Base-by-base conservation (phyloP, 441 rosid genomes). In the Raphanus hybrid region DNA sequence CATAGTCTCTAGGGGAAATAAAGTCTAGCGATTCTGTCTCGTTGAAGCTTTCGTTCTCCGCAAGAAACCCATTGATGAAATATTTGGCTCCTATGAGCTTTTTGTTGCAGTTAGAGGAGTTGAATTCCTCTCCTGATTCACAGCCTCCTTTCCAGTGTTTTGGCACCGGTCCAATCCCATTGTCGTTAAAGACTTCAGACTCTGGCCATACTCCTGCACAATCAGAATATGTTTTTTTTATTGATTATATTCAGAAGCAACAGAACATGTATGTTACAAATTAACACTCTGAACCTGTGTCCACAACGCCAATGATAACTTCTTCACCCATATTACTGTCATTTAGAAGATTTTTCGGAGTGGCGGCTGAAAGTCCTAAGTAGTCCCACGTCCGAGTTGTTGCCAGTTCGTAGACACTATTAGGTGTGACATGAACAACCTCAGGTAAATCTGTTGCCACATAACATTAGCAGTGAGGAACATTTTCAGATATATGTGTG, bases 51-150 rank as follows among this genome's bases (percentile, higher is more conserved):
- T 48, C 54, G 54, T 48, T 48, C 16, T 48, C 54, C 16, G 54
- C 54, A 48, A 48, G 54, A 48, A 48, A 48, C 16, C 54, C 54
- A 48, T 0, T 48, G 8, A 48, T 48, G 54, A 48, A 48, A 48
- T 48, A 48, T 48, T 48, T 48, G 54, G 54, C 54, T 48, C 54
- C 54, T 48, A 48, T 48, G 16, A 48, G 54, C 16, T 48, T 48
- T 48, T 48, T 48, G 54, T 48, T 48, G 54, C 54, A 48, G 54
- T 48, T 15, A n/a, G 54, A 48, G 54, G 54, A 48, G 54, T 48
- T 48, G 16, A 48, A 48, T 1, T n/a, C 54, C 54, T 48, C 54
- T 48, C 54, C 54, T 48, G 54, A n/a, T 48, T 48, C 16, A 48
- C 54, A 48, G 6, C 54, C 54, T 48, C 54, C 54, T 48, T 48